Conservation (phyloP, 257 asterid species). For the Cruciata laevipes region DNA sequence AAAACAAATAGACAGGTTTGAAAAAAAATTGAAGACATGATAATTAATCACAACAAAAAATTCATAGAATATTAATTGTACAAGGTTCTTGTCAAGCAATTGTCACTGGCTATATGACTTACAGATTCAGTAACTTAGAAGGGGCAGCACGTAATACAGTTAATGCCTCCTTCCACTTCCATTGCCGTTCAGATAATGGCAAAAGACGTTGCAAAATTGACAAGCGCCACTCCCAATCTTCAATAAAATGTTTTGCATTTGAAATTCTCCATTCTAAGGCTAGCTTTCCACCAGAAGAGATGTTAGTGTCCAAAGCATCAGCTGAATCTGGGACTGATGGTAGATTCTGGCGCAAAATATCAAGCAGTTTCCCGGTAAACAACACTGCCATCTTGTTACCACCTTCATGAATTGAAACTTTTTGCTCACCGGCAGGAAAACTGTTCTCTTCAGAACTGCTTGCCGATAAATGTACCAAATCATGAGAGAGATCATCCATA, state of each 20-base stretch:
- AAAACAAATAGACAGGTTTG: background rate
- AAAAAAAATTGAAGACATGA: background rate
- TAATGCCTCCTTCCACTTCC: constrained; percentile 98
- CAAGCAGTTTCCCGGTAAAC: constrained; percentile 68
- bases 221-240: constrained; percentile 99
- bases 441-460: constrained; percentile 39
- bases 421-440: constrained; percentile 34
- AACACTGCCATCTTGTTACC: constrained; percentile 73
- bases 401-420: constrained; percentile 41
- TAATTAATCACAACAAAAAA: background rate
- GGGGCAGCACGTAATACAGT: constrained; percentile 96
- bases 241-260: constrained; percentile 68
- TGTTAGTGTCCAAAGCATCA: constrained; percentile 35
- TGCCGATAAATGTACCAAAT: constrained; percentile 40
- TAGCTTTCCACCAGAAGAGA: constrained; percentile 63
- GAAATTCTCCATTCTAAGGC: constrained; percentile 81
- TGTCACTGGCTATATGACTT: constrained; percentile 26
- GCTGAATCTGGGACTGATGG: constrained; percentile 67
- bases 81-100: background rate
- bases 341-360: constrained; percentile 66
- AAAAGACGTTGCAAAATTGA: constrained; percentile 85
- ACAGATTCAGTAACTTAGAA: constrained; percentile 90
- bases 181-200: constrained; percentile 83
- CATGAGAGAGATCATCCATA: constrained; percentile 71
- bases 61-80: no score